phyloP scores from a whole-genome alignment of 2,329 filamentous ascomycete genomes.

The Diaporthe citrichinensis region DNA sequence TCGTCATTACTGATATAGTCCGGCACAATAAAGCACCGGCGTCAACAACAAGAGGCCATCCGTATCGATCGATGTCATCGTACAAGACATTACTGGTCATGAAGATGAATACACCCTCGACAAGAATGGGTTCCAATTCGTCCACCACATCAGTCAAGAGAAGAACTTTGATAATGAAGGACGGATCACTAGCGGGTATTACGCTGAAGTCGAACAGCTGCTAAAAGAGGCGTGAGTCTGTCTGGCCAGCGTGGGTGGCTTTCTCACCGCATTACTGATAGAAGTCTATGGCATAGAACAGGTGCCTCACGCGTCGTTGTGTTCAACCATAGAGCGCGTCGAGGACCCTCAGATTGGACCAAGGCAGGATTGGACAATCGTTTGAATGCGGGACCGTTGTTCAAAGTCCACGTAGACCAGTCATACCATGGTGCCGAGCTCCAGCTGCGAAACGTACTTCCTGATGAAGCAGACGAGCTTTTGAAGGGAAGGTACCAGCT shows the following conservation, averaged over 20 bases:
- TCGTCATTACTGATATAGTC: neutral
- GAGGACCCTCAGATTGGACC: slow-evolving; percentile 69
- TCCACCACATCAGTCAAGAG: slow-evolving; percentile 67
- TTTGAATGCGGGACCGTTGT: slow-evolving; percentile 67
- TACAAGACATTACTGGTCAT: slow-evolving; percentile 71
- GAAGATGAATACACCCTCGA: slow-evolving; percentile 74
- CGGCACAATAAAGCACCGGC: slow-evolving; percentile 53
- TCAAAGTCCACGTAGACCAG: slow-evolving; percentile 64
- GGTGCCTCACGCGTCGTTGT: slow-evolving; percentile 33
- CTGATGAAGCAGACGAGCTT: slow-evolving; percentile 44
- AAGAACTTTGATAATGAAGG: slow-evolving; percentile 68
- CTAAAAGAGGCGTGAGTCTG: slow-evolving; percentile 45
- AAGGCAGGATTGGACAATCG: slow-evolving; percentile 75
- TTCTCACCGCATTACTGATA: slow-evolving; percentile 60
- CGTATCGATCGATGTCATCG: slow-evolving; percentile 66
- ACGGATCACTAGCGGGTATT: slow-evolving; percentile 65
- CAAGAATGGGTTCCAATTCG: slow-evolving; percentile 68
- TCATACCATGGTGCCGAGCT: slow-evolving; percentile 48
- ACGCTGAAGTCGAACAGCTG: slow-evolving; percentile 75
- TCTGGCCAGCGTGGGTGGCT: slow-evolving; percentile 55
- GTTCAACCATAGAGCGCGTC: slow-evolving; percentile 65
- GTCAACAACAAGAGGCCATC: slow-evolving; percentile 78
- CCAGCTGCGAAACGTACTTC: slow-evolving; percentile 43
- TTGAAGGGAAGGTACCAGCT: slow-evolving; percentile 55
- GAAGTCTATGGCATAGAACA: slow-evolving; percentile 66